A percentile compares a stretch with the other conserved stretches of the same genome.
Conservation (phyloP, 1,139 yeast species). For the Nakaseomyces uthaithaninus region DNA sequence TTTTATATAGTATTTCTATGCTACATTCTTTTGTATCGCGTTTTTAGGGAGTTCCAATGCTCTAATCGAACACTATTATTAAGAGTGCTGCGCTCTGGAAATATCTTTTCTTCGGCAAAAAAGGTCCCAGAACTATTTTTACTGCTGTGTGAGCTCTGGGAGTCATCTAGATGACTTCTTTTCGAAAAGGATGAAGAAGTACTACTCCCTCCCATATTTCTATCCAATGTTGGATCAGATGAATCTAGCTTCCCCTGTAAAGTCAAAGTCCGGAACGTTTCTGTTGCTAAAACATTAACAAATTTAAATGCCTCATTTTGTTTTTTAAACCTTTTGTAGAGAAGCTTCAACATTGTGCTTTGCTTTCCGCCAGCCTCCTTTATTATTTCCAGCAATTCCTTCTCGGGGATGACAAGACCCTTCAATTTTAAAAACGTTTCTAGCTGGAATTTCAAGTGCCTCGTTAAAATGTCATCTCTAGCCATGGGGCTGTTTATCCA, state of each 20-base stretch:
- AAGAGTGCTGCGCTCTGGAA: no score
- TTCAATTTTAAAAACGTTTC: conserved; percentile 37
- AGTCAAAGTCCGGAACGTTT: conserved; percentile 20
- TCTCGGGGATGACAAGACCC: conserved; percentile 38
- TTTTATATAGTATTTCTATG: no score
- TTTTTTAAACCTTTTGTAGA: conserved; percentile 35
- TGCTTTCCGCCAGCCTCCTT: conserved; percentile 34
- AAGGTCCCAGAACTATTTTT: neutral
- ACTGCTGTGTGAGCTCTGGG: neutral
- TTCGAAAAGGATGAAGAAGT: neutral
- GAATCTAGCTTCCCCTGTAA: neutral
- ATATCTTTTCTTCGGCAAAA: neutral
- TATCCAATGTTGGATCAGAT: neutral
- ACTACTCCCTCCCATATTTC: neutral
- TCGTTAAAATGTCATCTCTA: conserved; percentile 31
- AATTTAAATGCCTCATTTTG: conserved; percentile 36
- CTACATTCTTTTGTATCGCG: neutral
- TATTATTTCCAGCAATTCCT: conserved; percentile 34
- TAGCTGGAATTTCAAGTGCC: conserved; percentile 35
- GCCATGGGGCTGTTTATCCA: conserved; percentile 35
- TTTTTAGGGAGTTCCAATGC: neutral
- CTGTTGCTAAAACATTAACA: conserved; percentile 32
- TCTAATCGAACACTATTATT: neutral
- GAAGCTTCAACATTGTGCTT: conserved; percentile 32
- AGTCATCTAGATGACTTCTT: neutral